Evolutionary conservation across 1,139 yeast genomes (phyloP).

Genomic region (Lodderomyces elongisporus): DNA sequence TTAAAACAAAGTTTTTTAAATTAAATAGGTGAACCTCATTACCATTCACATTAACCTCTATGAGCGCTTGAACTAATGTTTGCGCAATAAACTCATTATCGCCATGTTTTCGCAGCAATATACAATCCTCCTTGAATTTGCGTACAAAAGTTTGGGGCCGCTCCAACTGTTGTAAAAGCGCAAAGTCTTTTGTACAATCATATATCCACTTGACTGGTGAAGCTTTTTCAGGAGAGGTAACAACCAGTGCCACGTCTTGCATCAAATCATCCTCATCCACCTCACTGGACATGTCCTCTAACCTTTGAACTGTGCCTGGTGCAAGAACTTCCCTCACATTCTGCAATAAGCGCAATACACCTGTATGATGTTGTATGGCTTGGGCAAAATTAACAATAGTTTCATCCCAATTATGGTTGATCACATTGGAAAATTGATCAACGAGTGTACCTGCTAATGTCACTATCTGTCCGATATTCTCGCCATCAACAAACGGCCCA

Average conservation of each 20-base stretch:
- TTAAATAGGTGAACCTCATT: conserved; percentile 19
- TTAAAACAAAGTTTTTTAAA: conserved; percentile 32
- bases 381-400: neutral
- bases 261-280: neutral
- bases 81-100: conserved; percentile 6
- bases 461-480: conserved; percentile 1
- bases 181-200: conserved; percentile 6
- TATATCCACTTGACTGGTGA: conserved; percentile 6
- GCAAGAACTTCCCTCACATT: neutral
- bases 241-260: neutral
- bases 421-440: neutral
- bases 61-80: conserved; percentile 14
- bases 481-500: too few species aligned
- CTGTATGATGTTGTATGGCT: neutral
- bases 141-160: conserved; percentile 2
- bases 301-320: neutral
- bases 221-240: neutral
- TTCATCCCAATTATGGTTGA: neutral
- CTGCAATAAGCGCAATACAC: neutral
- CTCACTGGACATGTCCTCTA: conserved; percentile 1
- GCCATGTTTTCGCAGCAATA: conserved; percentile 17
- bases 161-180: conserved; percentile 3
- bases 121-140: conserved; percentile 11
- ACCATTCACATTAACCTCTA: conserved; percentile 5
- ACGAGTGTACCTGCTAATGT: neutral